Percentiles rank a stretch among this genome's conserved stretches.
These are phyloP conservation scores for Epichloe hybrida DNA, from an alignment of 2,329 filamentous ascomycete species.

Conservation along the genomic window DNA sequence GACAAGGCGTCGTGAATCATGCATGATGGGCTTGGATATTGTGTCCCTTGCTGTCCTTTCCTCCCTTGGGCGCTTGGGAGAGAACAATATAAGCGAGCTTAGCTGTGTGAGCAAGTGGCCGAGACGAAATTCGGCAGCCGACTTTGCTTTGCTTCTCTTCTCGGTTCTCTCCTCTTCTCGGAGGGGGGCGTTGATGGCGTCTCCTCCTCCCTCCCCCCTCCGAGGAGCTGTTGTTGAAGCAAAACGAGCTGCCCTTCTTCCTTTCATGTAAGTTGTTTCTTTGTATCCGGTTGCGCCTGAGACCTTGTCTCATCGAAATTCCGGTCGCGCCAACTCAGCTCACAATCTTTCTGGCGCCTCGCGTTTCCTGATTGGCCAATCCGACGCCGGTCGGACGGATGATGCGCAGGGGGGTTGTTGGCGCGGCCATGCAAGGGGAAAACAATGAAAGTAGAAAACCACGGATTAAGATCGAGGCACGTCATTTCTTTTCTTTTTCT, in stretches of 20 bases:
- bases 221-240: not conserved
- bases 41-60: too few species aligned
- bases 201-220: not conserved
- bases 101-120: too few species aligned
- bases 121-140: too few species aligned
- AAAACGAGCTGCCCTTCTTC: not conserved
- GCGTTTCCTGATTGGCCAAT: not conserved
- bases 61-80: too few species aligned
- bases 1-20: too few species aligned
- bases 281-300: not conserved
- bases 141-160: too few species aligned
- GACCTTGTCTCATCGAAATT: not conserved
- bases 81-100: too few species aligned
- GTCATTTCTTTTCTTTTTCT: not conserved
- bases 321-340: not conserved
- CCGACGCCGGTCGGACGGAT: not conserved
- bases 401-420: not conserved
- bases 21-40: too few species aligned
- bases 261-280: not conserved
- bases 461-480: not conserved
- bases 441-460: not conserved
- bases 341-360: not conserved
- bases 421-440: not conserved
- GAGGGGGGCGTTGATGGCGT: too few species aligned
- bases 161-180: too few species aligned